Evolutionary conservation across 2,329 filamentous ascomycete species (phyloP).

Genomic region (Aspergillus alliaceus): DNA sequence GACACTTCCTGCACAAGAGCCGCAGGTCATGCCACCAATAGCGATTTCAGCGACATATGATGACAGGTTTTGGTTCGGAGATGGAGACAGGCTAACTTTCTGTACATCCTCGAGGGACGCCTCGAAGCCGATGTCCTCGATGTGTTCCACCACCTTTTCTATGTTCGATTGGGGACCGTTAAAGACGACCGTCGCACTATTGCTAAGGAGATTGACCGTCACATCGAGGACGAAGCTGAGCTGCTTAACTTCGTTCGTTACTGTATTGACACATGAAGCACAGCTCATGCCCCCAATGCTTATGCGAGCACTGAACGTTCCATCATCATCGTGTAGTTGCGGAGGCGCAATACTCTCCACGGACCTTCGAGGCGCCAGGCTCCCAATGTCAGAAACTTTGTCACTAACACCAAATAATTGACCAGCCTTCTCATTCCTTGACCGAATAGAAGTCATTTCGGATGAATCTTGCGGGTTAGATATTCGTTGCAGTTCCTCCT

Average conservation of each 20-base stretch:
- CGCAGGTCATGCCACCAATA: constrained; percentile 60
- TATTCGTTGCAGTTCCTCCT: constrained; percentile 33
- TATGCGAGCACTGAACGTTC: constrained; percentile 32
- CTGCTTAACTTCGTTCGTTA: constrained; percentile 61
- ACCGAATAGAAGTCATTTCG: not conserved
- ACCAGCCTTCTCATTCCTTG: not conserved
- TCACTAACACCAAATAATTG: not conserved
- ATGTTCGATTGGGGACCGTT: constrained; percentile 48
- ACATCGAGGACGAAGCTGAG: constrained; percentile 59
- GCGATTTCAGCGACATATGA: constrained; percentile 48
- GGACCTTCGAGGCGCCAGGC: not conserved
- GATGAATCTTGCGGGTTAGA: constrained; percentile 14
- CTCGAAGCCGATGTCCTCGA: constrained; percentile 53
- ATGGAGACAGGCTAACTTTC: constrained; percentile 7
- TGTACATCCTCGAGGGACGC: constrained; percentile 41
- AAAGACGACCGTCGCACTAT: constrained; percentile 65
- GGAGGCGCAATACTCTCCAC: not conserved
- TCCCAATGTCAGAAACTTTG: not conserved
- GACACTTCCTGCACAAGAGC: constrained; percentile 54
- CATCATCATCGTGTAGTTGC: not conserved
- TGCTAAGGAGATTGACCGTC: constrained; percentile 64
- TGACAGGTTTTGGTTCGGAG: constrained; percentile 1
- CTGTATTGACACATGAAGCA: constrained; percentile 64
- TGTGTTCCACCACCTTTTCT: constrained; percentile 47
- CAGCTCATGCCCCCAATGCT: constrained; percentile 73